These are phyloP conservation scores for Hysterangium stoloniferum DNA, from an alignment of 768 basidiomycete species.

Conservation along the genomic window DNA sequence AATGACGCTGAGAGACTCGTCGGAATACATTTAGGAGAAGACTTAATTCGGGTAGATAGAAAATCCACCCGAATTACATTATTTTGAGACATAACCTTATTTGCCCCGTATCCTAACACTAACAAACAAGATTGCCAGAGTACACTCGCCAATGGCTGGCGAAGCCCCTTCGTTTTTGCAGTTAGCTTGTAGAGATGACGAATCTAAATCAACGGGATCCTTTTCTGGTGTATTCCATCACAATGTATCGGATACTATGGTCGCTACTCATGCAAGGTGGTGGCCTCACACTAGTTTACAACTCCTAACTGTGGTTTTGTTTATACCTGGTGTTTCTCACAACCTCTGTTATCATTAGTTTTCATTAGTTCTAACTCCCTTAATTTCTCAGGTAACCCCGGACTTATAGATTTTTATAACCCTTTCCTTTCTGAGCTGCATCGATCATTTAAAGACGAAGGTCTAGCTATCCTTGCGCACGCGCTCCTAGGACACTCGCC, in stretches of 20 bases:
- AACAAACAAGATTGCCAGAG: too few relatives aligned
- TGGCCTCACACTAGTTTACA: neutral
- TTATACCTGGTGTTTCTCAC: slow-evolving; percentile 3
- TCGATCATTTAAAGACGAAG: slow-evolving; percentile 21
- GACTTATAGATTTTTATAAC: slow-evolving; percentile 58
- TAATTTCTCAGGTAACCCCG: slow-evolving; percentile 40
- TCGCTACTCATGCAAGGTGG: slow-evolving; percentile 5
- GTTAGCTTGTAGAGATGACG: neutral
- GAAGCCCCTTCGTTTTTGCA: neutral
- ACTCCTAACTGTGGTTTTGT: slow-evolving; percentile 3
- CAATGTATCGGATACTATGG: neutral
- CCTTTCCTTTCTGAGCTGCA: slow-evolving; percentile 54
- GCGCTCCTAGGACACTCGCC: slow-evolving; percentile 61
- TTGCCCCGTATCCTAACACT: too few relatives aligned
- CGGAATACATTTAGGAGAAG: too few relatives aligned
- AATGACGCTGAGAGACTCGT: too few relatives aligned
- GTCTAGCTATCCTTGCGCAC: slow-evolving; percentile 49
- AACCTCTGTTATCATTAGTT: neutral
- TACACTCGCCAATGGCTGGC: neutral
- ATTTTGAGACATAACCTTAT: too few relatives aligned
- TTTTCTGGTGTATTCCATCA: slow-evolving; percentile 2
- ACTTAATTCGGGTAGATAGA: too few relatives aligned
- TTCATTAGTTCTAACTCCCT: neutral
- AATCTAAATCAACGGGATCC: neutral
- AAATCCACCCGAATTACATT: too few relatives aligned